phyloP scores from a whole-genome alignment of 352 stramenopile genomes.

The Peronosclerospora sorghi region DNA sequence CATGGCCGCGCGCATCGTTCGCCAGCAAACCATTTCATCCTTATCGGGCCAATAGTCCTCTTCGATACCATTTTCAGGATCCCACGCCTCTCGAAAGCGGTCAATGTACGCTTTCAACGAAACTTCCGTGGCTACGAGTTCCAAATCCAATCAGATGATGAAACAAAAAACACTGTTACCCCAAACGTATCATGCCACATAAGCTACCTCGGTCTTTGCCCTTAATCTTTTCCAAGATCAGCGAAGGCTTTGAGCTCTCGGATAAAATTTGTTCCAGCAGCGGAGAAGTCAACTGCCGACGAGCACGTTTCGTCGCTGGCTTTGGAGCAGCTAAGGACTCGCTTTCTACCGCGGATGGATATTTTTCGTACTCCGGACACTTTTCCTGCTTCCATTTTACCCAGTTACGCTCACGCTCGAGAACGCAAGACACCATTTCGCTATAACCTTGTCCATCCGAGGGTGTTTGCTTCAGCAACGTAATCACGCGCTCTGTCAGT shows the following conservation, averaged over 20 bases:
- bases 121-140: constrained; percentile 40
- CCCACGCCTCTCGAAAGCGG: constrained; percentile 87
- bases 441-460: constrained; percentile 80
- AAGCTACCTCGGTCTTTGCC: constrained; percentile 40
- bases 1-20: constrained; percentile 74
- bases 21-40: constrained; percentile 83
- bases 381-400: constrained; percentile 87
- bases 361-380: constrained; percentile 69
- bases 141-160: neutral
- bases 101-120: constrained; percentile 74
- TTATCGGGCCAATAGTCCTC: constrained; percentile 93
- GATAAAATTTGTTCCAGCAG: constrained; percentile 75
- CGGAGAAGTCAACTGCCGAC: constrained; percentile 25
- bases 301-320: constrained; percentile 18
- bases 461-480: constrained; percentile 75
- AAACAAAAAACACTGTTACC: neutral
- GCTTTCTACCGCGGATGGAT: constrained; percentile 12
- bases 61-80: constrained; percentile 93
- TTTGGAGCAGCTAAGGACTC: constrained; percentile 11
- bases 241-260: constrained; percentile 57
- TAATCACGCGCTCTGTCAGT: constrained; percentile 59
- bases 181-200: neutral
- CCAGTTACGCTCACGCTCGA: constrained; percentile 85
- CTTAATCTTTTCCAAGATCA: constrained; percentile 71
- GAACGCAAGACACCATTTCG: constrained; percentile 77